phyloP scores from a whole-genome alignment of 345 rosid genomes.

The Toxicodendron radicans region DNA sequence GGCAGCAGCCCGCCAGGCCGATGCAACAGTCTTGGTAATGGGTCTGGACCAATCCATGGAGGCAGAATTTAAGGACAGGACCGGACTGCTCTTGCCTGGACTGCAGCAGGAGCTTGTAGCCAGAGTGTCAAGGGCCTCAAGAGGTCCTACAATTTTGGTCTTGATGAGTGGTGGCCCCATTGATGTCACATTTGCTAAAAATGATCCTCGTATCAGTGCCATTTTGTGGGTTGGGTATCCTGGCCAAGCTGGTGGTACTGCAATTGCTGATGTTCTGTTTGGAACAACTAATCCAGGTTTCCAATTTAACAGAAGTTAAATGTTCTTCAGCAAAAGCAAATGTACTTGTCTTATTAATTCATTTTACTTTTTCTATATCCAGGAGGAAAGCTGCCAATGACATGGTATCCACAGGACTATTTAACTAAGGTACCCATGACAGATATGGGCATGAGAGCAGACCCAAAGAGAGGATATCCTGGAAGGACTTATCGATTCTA shows the following conservation, averaged over 20 bases:
- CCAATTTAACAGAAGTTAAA: neutral
- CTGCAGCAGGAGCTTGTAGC: conserved; percentile 75
- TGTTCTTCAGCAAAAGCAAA: too few species aligned
- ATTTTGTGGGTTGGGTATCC: conserved; percentile 99
- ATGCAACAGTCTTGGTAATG: conserved; percentile 80
- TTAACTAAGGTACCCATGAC: conserved; percentile 81
- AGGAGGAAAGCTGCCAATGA: conserved; percentile 95
- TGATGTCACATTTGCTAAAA: conserved; percentile 80
- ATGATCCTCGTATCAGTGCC: conserved; percentile 68
- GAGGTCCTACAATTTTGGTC: conserved; percentile 68
- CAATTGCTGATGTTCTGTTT: conserved; percentile 74
- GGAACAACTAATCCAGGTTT: conserved; percentile 83
- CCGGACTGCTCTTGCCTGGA: conserved; percentile 68
- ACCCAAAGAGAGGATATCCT: conserved; percentile 60
- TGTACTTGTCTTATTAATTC: too few species aligned
- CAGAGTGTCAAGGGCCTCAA: conserved; percentile 66
- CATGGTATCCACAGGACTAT: conserved; percentile 90
- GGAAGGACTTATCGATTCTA: conserved; percentile 94
- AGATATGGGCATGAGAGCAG: conserved; percentile 74
- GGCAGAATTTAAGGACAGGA: conserved; percentile 70
- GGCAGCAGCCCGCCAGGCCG: conserved; percentile 59
- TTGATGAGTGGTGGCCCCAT: conserved; percentile 86
- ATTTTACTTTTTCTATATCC: neutral
- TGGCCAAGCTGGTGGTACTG: conserved; percentile 92
- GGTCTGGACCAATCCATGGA: conserved; percentile 92